Evolutionary conservation across 2,329 filamentous ascomycete species (phyloP).

Genomic region (Colletotrichum tamarilloi): DNA sequence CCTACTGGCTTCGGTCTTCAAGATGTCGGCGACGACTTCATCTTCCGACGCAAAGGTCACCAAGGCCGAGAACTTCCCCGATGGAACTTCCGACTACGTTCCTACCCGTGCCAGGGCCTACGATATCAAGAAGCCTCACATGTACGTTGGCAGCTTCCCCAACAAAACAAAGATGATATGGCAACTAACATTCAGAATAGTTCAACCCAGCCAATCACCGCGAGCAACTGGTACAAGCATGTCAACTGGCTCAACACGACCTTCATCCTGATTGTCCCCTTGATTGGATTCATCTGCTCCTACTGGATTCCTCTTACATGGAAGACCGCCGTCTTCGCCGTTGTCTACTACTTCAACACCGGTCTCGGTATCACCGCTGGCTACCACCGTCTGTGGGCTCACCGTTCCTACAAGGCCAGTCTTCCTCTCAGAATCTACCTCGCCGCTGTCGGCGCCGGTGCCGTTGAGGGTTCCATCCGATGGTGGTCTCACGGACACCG

Average conservation of each 20-base stretch:
- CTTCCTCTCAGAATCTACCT: slow-evolving; percentile 84
- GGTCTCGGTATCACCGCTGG: slow-evolving; percentile 82
- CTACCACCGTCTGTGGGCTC: slow-evolving; percentile 82
- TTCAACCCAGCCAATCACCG: slow-evolving; percentile 83
- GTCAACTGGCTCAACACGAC: slow-evolving; percentile 93
- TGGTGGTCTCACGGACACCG: slow-evolving; percentile 93
- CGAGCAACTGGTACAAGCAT: slow-evolving; percentile 89
- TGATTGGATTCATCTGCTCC: slow-evolving; percentile 77
- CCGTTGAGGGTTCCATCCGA: slow-evolving; percentile 85
- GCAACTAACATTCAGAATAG: background rate
- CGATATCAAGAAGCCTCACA: slow-evolving; percentile 80
- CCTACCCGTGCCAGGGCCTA: slow-evolving; percentile 59
- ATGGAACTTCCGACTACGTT: slow-evolving; percentile 67
- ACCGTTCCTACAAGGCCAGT: slow-evolving; percentile 83
- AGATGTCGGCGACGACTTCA: slow-evolving; percentile 40
- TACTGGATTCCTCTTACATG: slow-evolving; percentile 81
- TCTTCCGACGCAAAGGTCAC: slow-evolving; percentile 51
- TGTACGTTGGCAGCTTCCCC: slow-evolving; percentile 47
- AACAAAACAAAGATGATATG: background rate
- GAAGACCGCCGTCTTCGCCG: slow-evolving; percentile 79
- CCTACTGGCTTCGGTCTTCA: slow-evolving; percentile 14
- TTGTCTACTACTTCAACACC: slow-evolving; percentile 86
- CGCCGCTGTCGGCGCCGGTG: slow-evolving; percentile 82
- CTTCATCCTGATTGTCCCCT: slow-evolving; percentile 82
- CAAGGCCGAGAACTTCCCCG: slow-evolving; percentile 56